Base-by-base conservation (phyloP, 192 early-diverging fungal species). In the Endogone sp. region DNA sequence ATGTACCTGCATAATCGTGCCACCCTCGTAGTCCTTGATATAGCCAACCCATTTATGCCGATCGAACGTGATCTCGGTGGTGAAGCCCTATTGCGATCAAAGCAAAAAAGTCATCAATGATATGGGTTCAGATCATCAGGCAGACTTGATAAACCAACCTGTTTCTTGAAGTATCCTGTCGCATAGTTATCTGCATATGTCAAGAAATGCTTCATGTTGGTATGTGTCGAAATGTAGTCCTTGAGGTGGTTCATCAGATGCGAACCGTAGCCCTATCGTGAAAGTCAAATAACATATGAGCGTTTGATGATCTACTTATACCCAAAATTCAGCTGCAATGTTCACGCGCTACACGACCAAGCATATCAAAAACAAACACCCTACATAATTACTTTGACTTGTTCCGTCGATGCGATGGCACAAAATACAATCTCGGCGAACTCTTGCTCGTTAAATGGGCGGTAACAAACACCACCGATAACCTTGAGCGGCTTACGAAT, bases 351-450 rank as follows among this genome's bases (percentile, higher is more conserved):
- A n/a, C n/a, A n/a, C n/a, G n/a, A n/a, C n/a, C n/a, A n/a, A n/a
- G n/a, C n/a, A n/a, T n/a, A n/a, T n/a, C n/a, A 57, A n/a, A 63
- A 65, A 25, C 11, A n/a, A 32, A 30, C 1, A 29, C 29, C 20
- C n/a, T n/a, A n/a, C n/a, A n/a, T 8, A 32, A 79, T 27, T 79
- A 91, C 91, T 75, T 94, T 93, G 63, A 96, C 96, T 84, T 98
- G 96, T 64, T 95, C 93, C 11, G 89, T 85, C 0, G 92, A 90
- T 4, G 89, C 82, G 26, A 99, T 93, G 2, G 98, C 98, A 65
- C 93, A 97, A 81, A 99, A 99, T 13, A 98, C 98, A 82, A 99
- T 99, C 72, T 99, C 98, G 10, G 96, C 94, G 86, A 99, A 98
- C 63, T 92, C 85, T 16, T 93, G 84, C 3, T 85, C 78, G 62